Conservation (phyloP, 2,329 filamentous ascomycete genomes). For the Claviceps maximensis region DNA sequence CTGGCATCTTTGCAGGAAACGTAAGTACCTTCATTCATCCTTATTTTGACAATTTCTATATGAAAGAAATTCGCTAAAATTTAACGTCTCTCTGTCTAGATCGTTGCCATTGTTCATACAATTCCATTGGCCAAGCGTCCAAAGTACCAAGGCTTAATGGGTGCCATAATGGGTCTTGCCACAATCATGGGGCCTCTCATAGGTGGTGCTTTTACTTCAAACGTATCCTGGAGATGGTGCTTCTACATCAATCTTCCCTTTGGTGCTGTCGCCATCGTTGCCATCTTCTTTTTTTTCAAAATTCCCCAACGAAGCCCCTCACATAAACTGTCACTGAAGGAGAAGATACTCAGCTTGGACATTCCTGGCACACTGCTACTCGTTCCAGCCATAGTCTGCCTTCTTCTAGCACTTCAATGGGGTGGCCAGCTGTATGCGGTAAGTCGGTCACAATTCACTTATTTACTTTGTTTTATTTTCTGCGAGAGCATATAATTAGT, state of each 20-base stretch:
- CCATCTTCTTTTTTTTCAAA: constrained; percentile 27
- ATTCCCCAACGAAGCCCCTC: neutral
- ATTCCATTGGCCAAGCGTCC: neutral
- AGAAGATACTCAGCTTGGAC: neutral
- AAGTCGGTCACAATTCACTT: neutral
- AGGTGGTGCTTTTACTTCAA: constrained; percentile 24
- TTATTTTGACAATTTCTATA: no score
- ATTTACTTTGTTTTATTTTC: neutral
- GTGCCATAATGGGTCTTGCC: constrained; percentile 23
- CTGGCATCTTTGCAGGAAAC: constrained; percentile 24
- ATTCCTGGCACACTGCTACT: neutral
- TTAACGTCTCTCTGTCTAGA: neutral
- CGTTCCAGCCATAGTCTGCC: constrained; percentile 17
- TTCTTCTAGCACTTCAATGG: constrained; percentile 35
- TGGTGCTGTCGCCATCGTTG: constrained; percentile 19
- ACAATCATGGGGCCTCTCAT: constrained; percentile 24
- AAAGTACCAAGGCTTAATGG: constrained; percentile 18
- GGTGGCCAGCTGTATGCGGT: constrained; percentile 21
- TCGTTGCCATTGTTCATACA: neutral
- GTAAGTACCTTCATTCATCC: neutral
- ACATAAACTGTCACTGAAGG: neutral
- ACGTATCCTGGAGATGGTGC: constrained; percentile 26
- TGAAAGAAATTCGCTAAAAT: neutral
- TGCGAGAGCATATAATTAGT: constrained; percentile 8
- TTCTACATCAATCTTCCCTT: constrained; percentile 28